These are phyloP conservation scores for Apiospora malaysiana DNA, from an alignment of 2,329 filamentous ascomycete species.

Conservation along the genomic window DNA sequence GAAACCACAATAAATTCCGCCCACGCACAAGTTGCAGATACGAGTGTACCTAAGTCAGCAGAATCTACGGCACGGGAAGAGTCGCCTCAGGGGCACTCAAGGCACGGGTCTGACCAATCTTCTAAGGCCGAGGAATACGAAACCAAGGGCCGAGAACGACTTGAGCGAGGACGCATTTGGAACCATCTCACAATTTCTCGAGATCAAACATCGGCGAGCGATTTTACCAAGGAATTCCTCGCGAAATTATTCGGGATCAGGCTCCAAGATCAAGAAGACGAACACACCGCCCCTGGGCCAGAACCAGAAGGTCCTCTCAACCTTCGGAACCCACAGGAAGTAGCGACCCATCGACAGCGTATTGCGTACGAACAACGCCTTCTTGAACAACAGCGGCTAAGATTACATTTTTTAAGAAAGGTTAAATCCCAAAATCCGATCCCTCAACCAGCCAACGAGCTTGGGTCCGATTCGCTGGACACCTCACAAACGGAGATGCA, in stretches of 20 bases:
- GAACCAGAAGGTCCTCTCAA: no score
- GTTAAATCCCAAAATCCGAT: no score
- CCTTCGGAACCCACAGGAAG: no score
- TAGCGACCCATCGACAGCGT: no score
- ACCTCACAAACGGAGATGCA: no score
- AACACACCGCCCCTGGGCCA: no score
- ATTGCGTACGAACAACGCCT: no score
- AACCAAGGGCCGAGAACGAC: not conserved
- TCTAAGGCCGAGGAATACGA: not conserved
- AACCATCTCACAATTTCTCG: not conserved
- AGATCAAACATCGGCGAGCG: not conserved
- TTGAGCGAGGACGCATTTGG: not conserved
- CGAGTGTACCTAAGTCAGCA: not conserved
- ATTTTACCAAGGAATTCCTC: not conserved
- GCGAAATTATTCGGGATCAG: not conserved
- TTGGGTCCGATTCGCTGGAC: no score
- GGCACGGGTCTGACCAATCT: not conserved
- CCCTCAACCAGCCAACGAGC: no score
- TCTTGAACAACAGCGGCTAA: no score
- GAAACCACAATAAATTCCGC: no score
- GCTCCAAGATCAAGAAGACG: not conserved
- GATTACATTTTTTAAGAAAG: no score
- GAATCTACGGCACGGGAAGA: not conserved
- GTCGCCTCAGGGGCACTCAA: not conserved
- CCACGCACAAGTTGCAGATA: not conserved